Evolutionary conservation across 257 asterid genomes (phyloP).

Genomic region (Parsonsia alboflavescens): DNA sequence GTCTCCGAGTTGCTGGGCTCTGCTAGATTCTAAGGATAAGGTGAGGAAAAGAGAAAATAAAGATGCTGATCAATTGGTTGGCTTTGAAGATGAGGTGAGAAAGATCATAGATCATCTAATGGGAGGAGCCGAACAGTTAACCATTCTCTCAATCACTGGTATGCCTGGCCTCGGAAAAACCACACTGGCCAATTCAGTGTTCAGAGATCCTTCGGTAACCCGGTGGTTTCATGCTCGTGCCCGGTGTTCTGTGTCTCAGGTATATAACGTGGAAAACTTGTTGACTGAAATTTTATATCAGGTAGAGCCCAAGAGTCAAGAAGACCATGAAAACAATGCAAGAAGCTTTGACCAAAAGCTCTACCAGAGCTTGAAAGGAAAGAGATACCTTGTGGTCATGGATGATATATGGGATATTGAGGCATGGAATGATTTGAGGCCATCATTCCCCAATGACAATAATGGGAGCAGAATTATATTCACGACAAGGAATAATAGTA

Average conservation of each 20-base stretch:
- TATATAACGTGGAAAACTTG: not conserved
- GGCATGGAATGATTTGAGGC: slow-evolving; percentile 18
- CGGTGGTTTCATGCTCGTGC: slow-evolving; percentile 3
- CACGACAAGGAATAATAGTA: slow-evolving; percentile 6
- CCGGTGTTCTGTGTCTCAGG: slow-evolving; percentile 15
- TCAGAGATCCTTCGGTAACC: not conserved
- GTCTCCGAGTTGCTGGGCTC: not conserved
- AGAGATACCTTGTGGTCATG: slow-evolving; percentile 16
- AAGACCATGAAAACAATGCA: not conserved
- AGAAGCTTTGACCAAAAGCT: not conserved
- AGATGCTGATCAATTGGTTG: not conserved
- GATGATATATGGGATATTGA: slow-evolving; percentile 22
- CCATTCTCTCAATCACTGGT: slow-evolving; percentile 13
- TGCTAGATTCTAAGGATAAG: not conserved
- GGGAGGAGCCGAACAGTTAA: not conserved
- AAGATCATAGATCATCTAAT: not conserved
- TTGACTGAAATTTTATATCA: not conserved
- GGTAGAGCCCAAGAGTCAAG: not conserved
- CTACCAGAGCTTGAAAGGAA: slow-evolving; percentile 5
- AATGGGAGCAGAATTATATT: slow-evolving; percentile 16
- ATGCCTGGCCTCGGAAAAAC: slow-evolving; percentile 23
- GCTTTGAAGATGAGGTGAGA: slow-evolving; percentile 5
- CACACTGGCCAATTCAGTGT: slow-evolving; percentile 1
- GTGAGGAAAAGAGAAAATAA: not conserved
- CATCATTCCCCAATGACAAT: slow-evolving; percentile 15